A percentile compares a stretch with the other conserved stretches of the same genome.
Evolutionary conservation across 2,329 filamentous ascomycete species (phyloP).

Genomic region (Pseudogymnoascus sp.): DNA sequence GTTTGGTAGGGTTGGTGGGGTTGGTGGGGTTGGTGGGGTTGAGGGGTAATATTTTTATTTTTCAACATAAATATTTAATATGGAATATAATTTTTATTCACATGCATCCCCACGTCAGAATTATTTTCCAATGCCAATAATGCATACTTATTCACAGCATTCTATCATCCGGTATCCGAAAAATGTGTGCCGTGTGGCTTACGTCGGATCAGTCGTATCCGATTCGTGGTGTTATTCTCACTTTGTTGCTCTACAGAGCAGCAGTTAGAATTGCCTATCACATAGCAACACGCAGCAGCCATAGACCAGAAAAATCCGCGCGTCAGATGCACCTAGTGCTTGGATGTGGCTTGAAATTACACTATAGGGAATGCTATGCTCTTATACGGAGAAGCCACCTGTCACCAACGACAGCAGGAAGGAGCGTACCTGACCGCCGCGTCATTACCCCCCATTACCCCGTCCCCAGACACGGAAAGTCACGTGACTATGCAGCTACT

Average conservation of each 20-base stretch:
- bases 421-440: not conserved
- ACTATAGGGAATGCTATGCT: not conserved
- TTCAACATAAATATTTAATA: not conserved
- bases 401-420: not conserved
- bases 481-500: not conserved
- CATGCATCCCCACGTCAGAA: not conserved
- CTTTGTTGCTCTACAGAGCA: not conserved
- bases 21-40: too few relatives aligned
- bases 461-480: too few relatives aligned
- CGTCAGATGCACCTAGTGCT: not conserved
- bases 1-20: not conserved
- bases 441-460: not conserved
- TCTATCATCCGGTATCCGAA: not conserved
- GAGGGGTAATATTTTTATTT: not conserved
- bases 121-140: not conserved
- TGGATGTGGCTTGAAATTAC: not conserved
- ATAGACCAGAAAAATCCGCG: not conserved
- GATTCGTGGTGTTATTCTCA: constrained; percentile 1
- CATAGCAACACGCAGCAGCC: not conserved
- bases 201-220: not conserved
- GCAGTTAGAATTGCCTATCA: not conserved
- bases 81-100: not conserved
- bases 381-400: not conserved
- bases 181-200: not conserved
- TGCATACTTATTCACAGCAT: not conserved